Base-by-base conservation (phyloP, 106 monocot species). In the Allium sativum region DNA sequence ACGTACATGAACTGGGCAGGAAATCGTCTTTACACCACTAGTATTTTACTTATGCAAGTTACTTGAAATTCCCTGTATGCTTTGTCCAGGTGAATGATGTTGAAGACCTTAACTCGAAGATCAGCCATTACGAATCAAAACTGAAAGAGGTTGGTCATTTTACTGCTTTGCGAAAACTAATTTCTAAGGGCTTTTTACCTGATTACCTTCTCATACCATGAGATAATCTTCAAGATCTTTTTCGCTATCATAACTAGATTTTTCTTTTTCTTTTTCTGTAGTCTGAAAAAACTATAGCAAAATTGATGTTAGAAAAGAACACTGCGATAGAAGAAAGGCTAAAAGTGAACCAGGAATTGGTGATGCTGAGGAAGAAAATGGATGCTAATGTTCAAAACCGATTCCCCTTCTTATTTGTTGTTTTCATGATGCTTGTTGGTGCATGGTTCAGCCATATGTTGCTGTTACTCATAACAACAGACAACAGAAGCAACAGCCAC, bases 351-450 rank as follows among this genome's bases (percentile, higher is more conserved):
- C 64, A 72, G 58, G 80, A 76, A 43, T 40, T 76, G 3, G 80
- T 81, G 71, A 72, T 70, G 47, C 54, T 83, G 68, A 79, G 70
- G 68, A 82, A 73, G 73, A 83, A 65, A 66, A 53, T 55, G 10
- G 65, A 64, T 7, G 48, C 71, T 9, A 73, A 51, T 70, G 68
- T 45, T 59, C 83, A 81, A 47, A 71, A 71, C 22, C 86, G 91
- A 15, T 92, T 83, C 61, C 91, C 91, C 44, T 70, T 80, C 44
- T 66, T 81, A 57, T 92, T 92, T 65, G 86, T 86, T 3, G 58
- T 80, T 51, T 92, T 85, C 68, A 74, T 91, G 59, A 69, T 65
- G 21, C 47, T 83, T 1, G 71, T 83, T 43, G 76, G 86, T 8
- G 17, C 81, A 15, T 53, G 65, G 19, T 64, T 86, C 22, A 83